A percentile compares a stretch with the other conserved stretches of the same genome.
Conservation (phyloP, 75 land plant genomes). For the Selaginella tamariscina region DNA sequence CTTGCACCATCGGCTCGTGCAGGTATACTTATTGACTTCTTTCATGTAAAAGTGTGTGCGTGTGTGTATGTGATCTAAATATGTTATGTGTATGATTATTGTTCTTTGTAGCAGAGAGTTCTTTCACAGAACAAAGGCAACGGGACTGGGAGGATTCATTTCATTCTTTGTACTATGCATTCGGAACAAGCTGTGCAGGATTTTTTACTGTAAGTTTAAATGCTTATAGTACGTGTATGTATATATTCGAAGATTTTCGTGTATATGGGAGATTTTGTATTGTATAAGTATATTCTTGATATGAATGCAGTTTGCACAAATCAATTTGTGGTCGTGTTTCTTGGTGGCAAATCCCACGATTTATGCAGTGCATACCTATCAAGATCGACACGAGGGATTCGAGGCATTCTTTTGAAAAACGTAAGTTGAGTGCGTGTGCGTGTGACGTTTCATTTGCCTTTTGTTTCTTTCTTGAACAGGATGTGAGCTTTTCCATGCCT, state of each 20-base stretch:
- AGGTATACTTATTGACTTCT: conserved; percentile 17
- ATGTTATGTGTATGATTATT: no score
- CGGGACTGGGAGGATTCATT: conserved; percentile 85
- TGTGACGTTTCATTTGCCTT: background rate
- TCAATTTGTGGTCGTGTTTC: conserved; percentile 72
- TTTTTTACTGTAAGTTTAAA: conserved; percentile 63
- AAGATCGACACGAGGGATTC: conserved; percentile 66
- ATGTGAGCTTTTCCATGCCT: conserved; percentile 73
- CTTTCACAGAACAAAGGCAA: conserved; percentile 47
- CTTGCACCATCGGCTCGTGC: conserved; percentile 35
- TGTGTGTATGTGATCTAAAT: no score
- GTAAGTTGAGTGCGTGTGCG: conserved; percentile 33
- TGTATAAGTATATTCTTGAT: background rate
- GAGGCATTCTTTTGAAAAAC: conserved; percentile 58
- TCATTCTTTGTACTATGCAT: conserved; percentile 64
- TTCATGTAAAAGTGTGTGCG: background rate
- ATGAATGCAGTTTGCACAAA: conserved; percentile 51
- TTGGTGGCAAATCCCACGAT: conserved; percentile 32
- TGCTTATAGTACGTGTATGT: no score
- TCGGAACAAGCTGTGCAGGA: conserved; percentile 46
- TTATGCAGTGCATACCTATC: conserved; percentile 59
- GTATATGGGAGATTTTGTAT: no score
- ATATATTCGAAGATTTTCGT: no score
- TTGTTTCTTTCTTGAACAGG: conserved; percentile 29
- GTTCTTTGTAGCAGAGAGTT: conserved; percentile 31